Conservation (phyloP, 805 yeast genomes). For the Ogataea thermomethanolica region DNA sequence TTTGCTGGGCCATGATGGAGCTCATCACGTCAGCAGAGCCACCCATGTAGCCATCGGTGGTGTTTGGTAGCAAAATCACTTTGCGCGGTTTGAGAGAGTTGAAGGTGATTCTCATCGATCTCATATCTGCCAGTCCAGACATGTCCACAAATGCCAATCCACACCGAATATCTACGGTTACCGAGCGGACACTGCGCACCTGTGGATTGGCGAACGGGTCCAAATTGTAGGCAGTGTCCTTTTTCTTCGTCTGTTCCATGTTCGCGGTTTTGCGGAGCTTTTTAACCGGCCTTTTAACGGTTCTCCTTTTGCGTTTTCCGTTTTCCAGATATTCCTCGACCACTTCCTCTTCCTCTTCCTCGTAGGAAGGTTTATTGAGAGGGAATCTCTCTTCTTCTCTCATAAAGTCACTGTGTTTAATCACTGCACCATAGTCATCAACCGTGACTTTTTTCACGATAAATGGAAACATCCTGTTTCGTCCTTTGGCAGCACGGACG, state of each 20-base stretch:
- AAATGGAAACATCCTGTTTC: slow-evolving; percentile 73
- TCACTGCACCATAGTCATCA: slow-evolving; percentile 86
- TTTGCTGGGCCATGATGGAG: slow-evolving; percentile 21
- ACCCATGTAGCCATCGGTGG: slow-evolving; percentile 23
- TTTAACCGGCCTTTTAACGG: slow-evolving; percentile 20
- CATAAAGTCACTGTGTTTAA: slow-evolving; percentile 61
- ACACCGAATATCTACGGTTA: slow-evolving; percentile 52
- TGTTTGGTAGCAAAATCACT: slow-evolving; percentile 45
- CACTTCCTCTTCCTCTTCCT: slow-evolving; percentile 19
- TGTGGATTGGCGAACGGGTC: slow-evolving; percentile 27
- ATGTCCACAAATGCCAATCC: slow-evolving; percentile 74
- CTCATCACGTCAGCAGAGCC: slow-evolving; percentile 21
- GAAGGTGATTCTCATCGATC: slow-evolving; percentile 75
- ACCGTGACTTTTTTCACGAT: slow-evolving; percentile 52
- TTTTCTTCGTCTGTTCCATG: slow-evolving; percentile 15
- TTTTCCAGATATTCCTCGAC: slow-evolving; percentile 26
- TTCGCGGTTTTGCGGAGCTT: slow-evolving; percentile 35
- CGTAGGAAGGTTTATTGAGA: slow-evolving; percentile 28
- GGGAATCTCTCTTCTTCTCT: slow-evolving; percentile 46
- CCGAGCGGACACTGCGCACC: slow-evolving; percentile 6
- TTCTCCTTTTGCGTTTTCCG: slow-evolving; percentile 23
- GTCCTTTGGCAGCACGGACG: slow-evolving; percentile 47
- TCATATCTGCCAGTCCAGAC: slow-evolving; percentile 76
- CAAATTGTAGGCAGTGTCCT: slow-evolving; percentile 20
- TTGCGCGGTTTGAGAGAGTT: slow-evolving; percentile 77